Evolutionary conservation across 495 filamentous ascomycete species (phyloP).

Genomic region (Parathielavia hyrcaniae): DNA sequence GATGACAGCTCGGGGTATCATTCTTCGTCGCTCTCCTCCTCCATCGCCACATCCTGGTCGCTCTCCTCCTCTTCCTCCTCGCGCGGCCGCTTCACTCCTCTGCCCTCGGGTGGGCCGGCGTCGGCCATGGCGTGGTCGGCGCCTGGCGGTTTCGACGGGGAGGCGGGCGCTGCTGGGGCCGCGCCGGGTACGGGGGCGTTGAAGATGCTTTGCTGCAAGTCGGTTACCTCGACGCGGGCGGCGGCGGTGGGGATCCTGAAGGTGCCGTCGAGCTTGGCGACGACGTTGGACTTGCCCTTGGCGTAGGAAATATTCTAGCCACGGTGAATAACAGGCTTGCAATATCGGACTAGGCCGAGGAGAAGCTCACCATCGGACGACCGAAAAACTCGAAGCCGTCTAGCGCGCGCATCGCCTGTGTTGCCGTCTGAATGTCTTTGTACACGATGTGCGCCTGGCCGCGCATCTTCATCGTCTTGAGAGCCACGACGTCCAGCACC

Average conservation of each 20-base stretch:
- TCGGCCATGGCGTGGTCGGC: constrained; percentile 41
- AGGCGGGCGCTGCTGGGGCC: constrained; percentile 38
- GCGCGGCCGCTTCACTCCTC: constrained; percentile 60
- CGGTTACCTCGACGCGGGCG: constrained; percentile 56
- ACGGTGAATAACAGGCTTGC: constrained; percentile 22
- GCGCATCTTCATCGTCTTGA: constrained; percentile 84
- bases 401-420: constrained; percentile 80
- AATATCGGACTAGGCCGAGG: not conserved
- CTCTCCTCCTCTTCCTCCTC: constrained; percentile 49
- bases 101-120: constrained; percentile 39
- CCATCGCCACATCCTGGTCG: constrained; percentile 29
- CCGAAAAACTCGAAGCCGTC: constrained; percentile 86
- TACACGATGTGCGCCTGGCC: constrained; percentile 93
- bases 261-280: constrained; percentile 86
- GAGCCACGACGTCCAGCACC: constrained; percentile 86
- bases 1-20: constrained; percentile 24
- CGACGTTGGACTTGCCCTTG: constrained; percentile 74
- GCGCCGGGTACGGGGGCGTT: constrained; percentile 52
- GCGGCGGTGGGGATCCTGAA: constrained; percentile 57
- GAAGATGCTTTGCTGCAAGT: constrained; percentile 78
- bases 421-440: constrained; percentile 76
- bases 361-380: constrained; percentile 65
- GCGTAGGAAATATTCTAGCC: constrained; percentile 78
- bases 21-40: constrained; percentile 60
- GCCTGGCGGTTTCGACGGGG: constrained; percentile 37